Base-by-base conservation (phyloP, 805 yeast genomes). In the Pichia occidentalis region DNA sequence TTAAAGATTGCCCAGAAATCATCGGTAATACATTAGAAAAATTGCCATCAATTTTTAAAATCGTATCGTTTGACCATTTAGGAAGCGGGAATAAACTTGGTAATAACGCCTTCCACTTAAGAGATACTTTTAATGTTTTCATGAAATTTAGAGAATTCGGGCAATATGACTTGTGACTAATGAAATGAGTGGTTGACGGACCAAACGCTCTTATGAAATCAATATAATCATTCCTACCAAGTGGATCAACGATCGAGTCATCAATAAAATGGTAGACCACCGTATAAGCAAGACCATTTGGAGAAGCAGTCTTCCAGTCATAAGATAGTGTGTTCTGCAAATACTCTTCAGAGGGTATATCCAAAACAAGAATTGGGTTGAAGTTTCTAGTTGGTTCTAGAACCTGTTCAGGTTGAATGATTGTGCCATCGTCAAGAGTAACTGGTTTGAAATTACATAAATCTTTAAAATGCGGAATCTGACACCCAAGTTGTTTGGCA, bases 221-320 rank as follows among this genome's bases (percentile, higher is more conserved):
- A 5, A 59, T 33, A 47, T 83, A 75, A 4, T 60, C 60, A 1
- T 60, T 57, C 45, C 61, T 61, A 44, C 51, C 48, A 24, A 65
- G 59, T 1, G 73, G 65, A 33, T 75, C 73, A 2, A 14, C 16
- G 5, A 55, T 34, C 2, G 68, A 72, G 5, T 68, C 73, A n/a
- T 83, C 92, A 20, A 92, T 60, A 40, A 85, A 73, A 58, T 85
- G 95, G 55, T 85, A 87, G 1, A 87, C 81, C 1, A 72, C 56
- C 1, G 75, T 71, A 36, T 43, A 52, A 8, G 48, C 42, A 11
- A 35, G 30, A 2, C 38, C 39, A 4, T 38, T 34, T 3, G 36
- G 32, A 4, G 36, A 29, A 4, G 36, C 24, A 1, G 17, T 21
- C 17, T 39, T 13, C 60, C 63, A 54, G 20, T 57, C 49, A 25